Conservation (phyloP, 192 early-diverging fungal species). For the Rhizoclosmatium globosum region DNA sequence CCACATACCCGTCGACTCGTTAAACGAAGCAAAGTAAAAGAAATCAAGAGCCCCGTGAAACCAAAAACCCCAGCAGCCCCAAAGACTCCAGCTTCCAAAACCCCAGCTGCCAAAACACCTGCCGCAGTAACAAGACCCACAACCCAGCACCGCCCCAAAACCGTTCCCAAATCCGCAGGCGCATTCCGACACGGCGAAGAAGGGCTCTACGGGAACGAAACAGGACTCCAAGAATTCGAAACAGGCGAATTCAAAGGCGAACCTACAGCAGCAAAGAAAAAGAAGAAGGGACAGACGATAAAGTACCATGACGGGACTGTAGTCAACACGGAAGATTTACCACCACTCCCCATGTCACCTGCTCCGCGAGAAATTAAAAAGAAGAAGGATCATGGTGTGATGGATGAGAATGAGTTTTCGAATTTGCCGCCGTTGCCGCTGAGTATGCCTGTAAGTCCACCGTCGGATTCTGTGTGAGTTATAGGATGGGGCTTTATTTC, state of each 20-base stretch:
- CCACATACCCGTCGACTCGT: too few relatives aligned
- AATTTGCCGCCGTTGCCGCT: too few relatives aligned
- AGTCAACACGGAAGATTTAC: conserved; percentile 18
- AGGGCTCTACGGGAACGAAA: neutral
- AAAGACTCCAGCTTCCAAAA: too few relatives aligned
- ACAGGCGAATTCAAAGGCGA: conserved; percentile 13
- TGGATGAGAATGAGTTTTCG: conserved; percentile 23
- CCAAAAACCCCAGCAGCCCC: too few relatives aligned
- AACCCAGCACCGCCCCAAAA: neutral
- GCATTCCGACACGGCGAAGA: conserved; percentile 3
- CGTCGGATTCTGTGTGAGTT: conserved; percentile 1
- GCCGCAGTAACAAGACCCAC: neutral
- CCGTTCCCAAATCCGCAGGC: too few relatives aligned
- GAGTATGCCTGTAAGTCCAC: conserved; percentile 24
- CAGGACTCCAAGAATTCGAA: conserved; percentile 17
- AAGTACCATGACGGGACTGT: conserved; percentile 22
- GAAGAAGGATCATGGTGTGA: conserved; percentile 14
- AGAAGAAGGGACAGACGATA: conserved; percentile 8
- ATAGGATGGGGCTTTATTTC: too few relatives aligned
- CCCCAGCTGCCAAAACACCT: too few relatives aligned
- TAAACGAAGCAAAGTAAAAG: too few relatives aligned
- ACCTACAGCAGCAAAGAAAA: neutral
- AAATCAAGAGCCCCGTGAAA: too few relatives aligned
- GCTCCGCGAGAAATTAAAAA: neutral
- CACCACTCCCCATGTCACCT: conserved; percentile 22